Evolutionary conservation across 2,329 filamentous ascomycete species (phyloP).

Genomic region (Colletotrichum sp.): DNA sequence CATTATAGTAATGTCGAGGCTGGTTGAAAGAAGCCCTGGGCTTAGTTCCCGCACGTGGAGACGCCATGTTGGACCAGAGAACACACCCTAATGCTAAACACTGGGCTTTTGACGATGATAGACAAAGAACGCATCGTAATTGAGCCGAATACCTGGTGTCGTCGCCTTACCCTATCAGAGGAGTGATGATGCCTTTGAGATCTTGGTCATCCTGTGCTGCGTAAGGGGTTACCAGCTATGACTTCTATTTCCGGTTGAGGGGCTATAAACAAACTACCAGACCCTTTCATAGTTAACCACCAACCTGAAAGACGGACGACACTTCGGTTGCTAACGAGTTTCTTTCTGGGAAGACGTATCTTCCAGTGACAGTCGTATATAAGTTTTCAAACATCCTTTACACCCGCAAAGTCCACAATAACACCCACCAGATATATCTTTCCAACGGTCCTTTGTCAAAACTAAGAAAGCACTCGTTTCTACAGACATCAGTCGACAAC

Average conservation of each 20-base stretch:
- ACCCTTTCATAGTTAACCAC: background rate
- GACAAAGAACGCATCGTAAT: accelerated
- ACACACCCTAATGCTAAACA: background rate
- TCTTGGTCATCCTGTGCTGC: background rate
- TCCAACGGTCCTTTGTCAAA: background rate
- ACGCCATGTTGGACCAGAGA: no score
- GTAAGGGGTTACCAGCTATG: no score
- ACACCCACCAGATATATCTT: background rate
- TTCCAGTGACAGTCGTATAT: background rate
- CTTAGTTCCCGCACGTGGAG: no score
- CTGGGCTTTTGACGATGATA: background rate
- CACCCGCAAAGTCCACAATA: background rate
- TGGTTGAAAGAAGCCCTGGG: background rate
- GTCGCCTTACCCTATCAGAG: background rate
- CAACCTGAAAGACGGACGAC: background rate
- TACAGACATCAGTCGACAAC: background rate
- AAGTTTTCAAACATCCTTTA: background rate
- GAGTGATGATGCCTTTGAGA: background rate
- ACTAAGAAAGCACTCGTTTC: background rate
- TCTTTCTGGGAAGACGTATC: background rate
- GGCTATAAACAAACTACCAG: background rate
- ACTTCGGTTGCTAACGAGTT: background rate
- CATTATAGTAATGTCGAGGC: background rate
- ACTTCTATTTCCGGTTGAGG: background rate
- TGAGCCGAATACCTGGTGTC: background rate